A percentile compares a stretch with the other conserved stretches of the same genome.
phyloP scores from a whole-genome alignment of 139 green algal genomes.

The Volvox reticuliferus region DNA sequence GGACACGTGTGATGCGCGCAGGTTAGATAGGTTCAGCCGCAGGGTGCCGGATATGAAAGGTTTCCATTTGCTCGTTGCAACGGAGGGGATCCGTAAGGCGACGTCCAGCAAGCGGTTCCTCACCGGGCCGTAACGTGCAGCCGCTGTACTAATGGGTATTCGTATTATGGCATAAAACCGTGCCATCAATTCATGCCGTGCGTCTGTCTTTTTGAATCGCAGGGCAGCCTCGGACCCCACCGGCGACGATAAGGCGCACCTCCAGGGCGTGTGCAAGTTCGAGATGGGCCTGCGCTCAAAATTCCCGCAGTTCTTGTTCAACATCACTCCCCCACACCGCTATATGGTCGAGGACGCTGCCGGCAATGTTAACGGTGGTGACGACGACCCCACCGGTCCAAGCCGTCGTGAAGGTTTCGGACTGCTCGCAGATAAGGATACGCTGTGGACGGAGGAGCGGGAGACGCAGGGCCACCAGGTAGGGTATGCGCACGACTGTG shows the following conservation, averaged over 20 bases:
- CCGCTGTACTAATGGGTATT: neutral
- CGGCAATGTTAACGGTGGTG: neutral
- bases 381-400: neutral
- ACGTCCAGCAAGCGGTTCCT: too few relatives aligned
- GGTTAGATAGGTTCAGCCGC: neutral
- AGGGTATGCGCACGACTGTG: neutral
- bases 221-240: slow-evolving; percentile 39
- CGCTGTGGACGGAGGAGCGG: slow-evolving; percentile 71
- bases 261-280: slow-evolving; percentile 67
- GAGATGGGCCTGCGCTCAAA: slow-evolving; percentile 60
- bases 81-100: too few relatives aligned
- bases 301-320: slow-evolving; percentile 62
- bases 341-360: neutral
- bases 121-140: too few relatives aligned
- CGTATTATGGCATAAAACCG: neutral
- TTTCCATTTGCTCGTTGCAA: too few relatives aligned
- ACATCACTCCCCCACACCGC: neutral
- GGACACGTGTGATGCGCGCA: slow-evolving; percentile 77
- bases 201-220: too few relatives aligned
- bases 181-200: neutral
- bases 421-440: slow-evolving; percentile 66
- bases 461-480: slow-evolving; percentile 76
- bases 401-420: slow-evolving; percentile 55
- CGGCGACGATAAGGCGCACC: neutral
- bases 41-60: too few relatives aligned